phyloP scores from a whole-genome alignment of 73 alveolate species.

The Effrenium voratum region DNA sequence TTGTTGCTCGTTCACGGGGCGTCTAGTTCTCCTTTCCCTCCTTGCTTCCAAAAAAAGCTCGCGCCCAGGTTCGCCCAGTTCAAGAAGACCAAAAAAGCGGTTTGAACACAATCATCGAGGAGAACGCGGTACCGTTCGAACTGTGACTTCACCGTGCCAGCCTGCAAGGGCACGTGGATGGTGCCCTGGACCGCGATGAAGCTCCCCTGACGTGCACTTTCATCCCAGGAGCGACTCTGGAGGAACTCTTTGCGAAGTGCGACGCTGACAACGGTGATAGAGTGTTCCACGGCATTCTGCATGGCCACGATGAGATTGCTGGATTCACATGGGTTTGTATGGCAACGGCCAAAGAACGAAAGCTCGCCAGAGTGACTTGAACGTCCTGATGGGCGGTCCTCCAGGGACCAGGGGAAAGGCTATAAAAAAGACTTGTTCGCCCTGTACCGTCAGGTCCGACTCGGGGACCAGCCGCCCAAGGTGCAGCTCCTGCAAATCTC shows the following conservation, averaged over 20 bases:
- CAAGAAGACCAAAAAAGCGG: slow-evolving; percentile 25
- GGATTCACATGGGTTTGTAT: background rate
- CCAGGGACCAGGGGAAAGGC: background rate
- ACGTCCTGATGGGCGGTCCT: background rate
- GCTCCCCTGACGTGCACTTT: background rate
- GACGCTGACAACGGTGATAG: background rate
- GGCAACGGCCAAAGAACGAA: background rate
- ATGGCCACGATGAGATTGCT: slow-evolving; percentile 38
- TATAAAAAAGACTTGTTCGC: slow-evolving; percentile 1
- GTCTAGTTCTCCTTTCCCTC: no score
- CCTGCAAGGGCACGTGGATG: background rate
- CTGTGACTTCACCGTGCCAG: background rate
- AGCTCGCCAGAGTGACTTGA: background rate
- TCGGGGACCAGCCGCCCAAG: background rate
- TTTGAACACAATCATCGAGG: background rate
- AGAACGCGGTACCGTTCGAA: background rate
- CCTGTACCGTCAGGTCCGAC: background rate
- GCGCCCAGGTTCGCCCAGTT: slow-evolving; percentile 1
- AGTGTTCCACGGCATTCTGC: background rate
- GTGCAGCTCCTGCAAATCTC: slow-evolving; percentile 24
- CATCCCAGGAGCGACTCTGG: background rate
- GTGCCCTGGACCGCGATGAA: background rate
- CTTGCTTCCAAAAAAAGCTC: background rate
- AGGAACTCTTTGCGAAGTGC: slow-evolving; percentile 8
- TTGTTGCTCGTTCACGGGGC: no score